Evolutionary conservation across 2,329 filamentous ascomycete species (phyloP).

Genomic region (Aureobasidium melanogenum): DNA sequence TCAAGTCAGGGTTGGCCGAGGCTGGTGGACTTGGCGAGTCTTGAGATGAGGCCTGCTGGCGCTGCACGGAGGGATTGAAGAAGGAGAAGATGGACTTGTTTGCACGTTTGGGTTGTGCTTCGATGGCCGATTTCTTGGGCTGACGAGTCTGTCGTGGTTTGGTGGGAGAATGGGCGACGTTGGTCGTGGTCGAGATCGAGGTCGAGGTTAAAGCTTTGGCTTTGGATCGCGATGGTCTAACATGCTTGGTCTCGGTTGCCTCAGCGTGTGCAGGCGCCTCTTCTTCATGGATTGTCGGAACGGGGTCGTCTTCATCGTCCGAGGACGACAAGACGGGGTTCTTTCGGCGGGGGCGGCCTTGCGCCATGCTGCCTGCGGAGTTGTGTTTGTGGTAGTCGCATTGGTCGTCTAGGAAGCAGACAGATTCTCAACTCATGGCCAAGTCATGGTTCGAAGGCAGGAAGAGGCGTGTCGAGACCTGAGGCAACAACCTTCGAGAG

Average conservation of each 20-base stretch:
- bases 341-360: constrained; percentile 22
- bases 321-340: constrained; percentile 20
- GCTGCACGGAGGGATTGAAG: constrained; percentile 37
- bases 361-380: constrained; percentile 21
- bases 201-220: neutral
- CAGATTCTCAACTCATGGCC: neutral
- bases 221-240: constrained; percentile 11
- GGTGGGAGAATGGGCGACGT: neutral
- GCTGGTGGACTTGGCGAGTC: constrained; percentile 33
- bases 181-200: neutral
- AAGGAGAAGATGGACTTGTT: constrained; percentile 40
- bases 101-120: constrained; percentile 27
- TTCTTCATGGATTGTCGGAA: neutral
- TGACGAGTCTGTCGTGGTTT: neutral
- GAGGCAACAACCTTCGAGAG: neutral
- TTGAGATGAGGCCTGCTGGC: constrained; percentile 27
- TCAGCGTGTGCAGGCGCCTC: neutral
- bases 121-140: constrained; percentile 21
- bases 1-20: constrained; percentile 20
- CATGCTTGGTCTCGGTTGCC: constrained; percentile 13
- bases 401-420: neutral
- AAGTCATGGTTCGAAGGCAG: neutral
- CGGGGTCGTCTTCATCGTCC: constrained; percentile 18
- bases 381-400: neutral
- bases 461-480: neutral